These are phyloP conservation scores for Brassica rapa DNA, from an alignment of 345 rosid genomes.

Conservation along the genomic window DNA sequence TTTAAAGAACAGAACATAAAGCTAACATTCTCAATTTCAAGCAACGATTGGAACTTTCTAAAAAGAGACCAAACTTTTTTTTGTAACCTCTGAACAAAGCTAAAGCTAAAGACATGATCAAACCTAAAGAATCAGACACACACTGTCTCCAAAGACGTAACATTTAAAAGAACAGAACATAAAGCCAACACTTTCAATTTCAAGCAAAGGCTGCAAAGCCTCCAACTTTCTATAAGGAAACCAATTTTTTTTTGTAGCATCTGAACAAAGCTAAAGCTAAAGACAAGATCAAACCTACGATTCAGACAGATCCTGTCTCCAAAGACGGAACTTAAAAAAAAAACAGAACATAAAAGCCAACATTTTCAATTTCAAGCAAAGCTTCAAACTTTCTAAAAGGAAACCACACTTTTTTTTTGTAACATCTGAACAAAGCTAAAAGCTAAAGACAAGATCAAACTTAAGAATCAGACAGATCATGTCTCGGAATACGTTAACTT, in stretches of 20 bases:
- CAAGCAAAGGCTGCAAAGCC: neutral
- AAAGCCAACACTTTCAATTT: neutral
- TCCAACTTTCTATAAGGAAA: neutral
- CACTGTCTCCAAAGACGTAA: conserved; percentile 5
- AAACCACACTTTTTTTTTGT: no score
- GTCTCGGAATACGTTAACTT: neutral
- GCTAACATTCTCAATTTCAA: neutral
- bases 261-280: neutral
- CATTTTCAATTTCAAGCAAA: neutral
- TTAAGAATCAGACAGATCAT: neutral
- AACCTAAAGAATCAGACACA: neutral
- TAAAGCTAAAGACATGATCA: neutral
- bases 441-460: neutral
- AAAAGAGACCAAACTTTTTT: neutral
- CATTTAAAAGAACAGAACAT: neutral
- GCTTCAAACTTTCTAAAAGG: conserved; percentile 2
- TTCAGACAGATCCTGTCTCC: neutral
- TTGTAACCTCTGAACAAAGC: neutral
- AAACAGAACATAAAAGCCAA: neutral
- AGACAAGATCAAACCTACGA: conserved; percentile 1
- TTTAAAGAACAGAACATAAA: neutral
- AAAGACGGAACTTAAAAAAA: no score
- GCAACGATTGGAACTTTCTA: conserved; percentile 3
- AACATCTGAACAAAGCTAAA: neutral
- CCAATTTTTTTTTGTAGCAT: neutral